A percentile compares a stretch with the other conserved stretches of the same genome.
Evolutionary conservation across 1,284 basidiomycete genomes (phyloP).

Genomic region (Moesziomyces antarcticus): DNA sequence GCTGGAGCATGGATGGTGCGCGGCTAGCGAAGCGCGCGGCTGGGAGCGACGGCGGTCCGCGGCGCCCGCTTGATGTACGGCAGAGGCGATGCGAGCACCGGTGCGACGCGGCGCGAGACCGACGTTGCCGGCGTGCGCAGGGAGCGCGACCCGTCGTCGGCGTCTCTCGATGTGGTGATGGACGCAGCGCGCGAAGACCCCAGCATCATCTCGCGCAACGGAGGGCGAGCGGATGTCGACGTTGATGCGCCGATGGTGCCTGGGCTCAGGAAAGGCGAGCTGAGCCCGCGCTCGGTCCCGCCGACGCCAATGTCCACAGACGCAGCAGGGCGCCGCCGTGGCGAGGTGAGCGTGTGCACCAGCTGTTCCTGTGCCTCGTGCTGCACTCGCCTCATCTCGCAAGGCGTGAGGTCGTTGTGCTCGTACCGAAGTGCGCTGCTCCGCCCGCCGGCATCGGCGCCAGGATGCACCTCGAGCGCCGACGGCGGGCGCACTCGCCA

Average conservation of each 20-base stretch:
- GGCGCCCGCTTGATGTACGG: constrained; percentile 34
- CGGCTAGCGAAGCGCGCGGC: too few relatives aligned
- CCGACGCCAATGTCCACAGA: too few relatives aligned
- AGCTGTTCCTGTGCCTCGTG: constrained; percentile 29
- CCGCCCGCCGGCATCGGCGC: not conserved
- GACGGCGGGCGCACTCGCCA: constrained; percentile 4
- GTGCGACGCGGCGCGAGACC: not conserved
- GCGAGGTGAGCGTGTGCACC: constrained; percentile 2
- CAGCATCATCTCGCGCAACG: constrained; percentile 4
- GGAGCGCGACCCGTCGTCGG: not conserved
- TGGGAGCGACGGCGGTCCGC: not conserved
- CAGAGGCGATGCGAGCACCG: constrained; percentile 12
- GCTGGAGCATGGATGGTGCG: too few relatives aligned
- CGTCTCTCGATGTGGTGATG: not conserved
- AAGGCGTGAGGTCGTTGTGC: constrained; percentile 9
- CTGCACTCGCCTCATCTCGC: constrained; percentile 29
- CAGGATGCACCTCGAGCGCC: not conserved
- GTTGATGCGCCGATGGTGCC: not conserved
- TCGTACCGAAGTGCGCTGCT: constrained; percentile 23
- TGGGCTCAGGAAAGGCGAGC: not conserved
- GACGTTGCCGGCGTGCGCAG: not conserved
- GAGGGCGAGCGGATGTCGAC: not conserved
- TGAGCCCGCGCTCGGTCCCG: not conserved
- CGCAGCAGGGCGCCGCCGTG: not conserved
- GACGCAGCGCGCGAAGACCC: not conserved